Evolutionary conservation across 768 basidiomycete genomes (phyloP), one percentile per base, ranked within the genome.

Genomic region (Antrodiella citrinella): DNA sequence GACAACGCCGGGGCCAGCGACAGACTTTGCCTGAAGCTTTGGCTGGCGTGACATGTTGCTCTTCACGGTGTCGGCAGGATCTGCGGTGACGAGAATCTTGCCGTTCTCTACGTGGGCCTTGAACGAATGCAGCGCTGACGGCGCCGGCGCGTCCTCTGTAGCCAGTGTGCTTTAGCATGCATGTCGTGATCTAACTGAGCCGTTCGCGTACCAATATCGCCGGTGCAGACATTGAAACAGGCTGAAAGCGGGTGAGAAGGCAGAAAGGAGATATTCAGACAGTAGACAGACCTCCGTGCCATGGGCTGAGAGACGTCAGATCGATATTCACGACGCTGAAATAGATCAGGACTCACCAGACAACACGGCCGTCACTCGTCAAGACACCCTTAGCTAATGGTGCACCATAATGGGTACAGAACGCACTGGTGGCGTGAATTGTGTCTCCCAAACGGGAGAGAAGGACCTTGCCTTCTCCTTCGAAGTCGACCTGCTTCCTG

Each of bases 381-480:
- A 92, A 70, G 9, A 91, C 82, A 47, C 91, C 91, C 65, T 90
- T 91, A 3, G 73, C 81, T 2, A 94, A 73, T 1, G 91, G 90
- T 2, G 91, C 91, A 10, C 92, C 92, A 62, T 92, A 94, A 65
- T 95, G 92, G 1, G 91, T 93, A 67, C 92, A 95, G 66, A 79
- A 86, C 2, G 87, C 87, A 53, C 81, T 84, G 0, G 86, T 92
- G 4, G 90, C 87, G 56, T 86, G 74, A 1, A 91, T 69, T 56
- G 84, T 78, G 58, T 85, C 82, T 23, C 84, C 85, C 15, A 93
- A 65, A 46, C 83, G 81, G 48, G 85, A 85, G 10, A 93, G 65
- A 10, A 93, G 70, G 40, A 95, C 82, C 67, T 87, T 88, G 45
- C 81, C 85, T 15, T 82, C 75, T n/a, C 59, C 61, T 39, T 78